Conservation (phyloP, 306 rosid genomes). For the Pterocarpus macrocarpus region DNA sequence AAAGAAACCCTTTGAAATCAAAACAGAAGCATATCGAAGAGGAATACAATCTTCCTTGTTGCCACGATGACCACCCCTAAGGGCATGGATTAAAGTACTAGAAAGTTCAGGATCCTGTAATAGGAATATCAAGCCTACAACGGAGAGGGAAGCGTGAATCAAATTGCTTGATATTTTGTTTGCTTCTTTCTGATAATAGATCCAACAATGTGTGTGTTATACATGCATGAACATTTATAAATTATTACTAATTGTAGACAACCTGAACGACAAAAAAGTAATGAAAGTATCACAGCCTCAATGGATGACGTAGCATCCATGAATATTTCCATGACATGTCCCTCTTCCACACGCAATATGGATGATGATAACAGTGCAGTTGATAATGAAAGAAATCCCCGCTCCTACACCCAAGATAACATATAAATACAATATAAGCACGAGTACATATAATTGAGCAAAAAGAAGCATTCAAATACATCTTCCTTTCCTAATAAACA, state of each 20-base stretch:
- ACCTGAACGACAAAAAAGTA: constrained; percentile 96
- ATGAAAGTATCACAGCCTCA: constrained; percentile 85
- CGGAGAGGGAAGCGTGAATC: constrained; percentile 43
- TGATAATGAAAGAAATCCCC: constrained; percentile 94
- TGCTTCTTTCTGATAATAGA: constrained; percentile 40
- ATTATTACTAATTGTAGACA: constrained; percentile 33
- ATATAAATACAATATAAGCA: constrained; percentile 27
- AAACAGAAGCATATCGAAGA: constrained; percentile 88
- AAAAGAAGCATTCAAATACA: constrained; percentile 38
- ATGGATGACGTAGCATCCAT: constrained; percentile 84
- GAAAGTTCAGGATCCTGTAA: constrained; percentile 89
- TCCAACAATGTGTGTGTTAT: constrained; percentile 32
- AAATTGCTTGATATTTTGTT: constrained; percentile 28
- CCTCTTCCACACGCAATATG: constrained; percentile 67
- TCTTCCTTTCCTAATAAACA: constrained; percentile 31
- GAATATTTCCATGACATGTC: constrained; percentile 68
- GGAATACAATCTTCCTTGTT: constrained; percentile 83
- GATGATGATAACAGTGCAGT: constrained; percentile 90
- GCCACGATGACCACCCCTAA: constrained; percentile 70
- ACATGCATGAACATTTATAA: not conserved
- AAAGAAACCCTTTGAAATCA: constrained; percentile 89
- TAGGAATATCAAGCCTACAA: constrained; percentile 86
- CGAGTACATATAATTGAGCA: not conserved
- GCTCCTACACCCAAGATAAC: constrained; percentile 70
- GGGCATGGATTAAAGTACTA: constrained; percentile 74